These are phyloP conservation scores for Amylostereum areolatum DNA, from an alignment of 1,284 basidiomycete genomes.

Conservation along the genomic window DNA sequence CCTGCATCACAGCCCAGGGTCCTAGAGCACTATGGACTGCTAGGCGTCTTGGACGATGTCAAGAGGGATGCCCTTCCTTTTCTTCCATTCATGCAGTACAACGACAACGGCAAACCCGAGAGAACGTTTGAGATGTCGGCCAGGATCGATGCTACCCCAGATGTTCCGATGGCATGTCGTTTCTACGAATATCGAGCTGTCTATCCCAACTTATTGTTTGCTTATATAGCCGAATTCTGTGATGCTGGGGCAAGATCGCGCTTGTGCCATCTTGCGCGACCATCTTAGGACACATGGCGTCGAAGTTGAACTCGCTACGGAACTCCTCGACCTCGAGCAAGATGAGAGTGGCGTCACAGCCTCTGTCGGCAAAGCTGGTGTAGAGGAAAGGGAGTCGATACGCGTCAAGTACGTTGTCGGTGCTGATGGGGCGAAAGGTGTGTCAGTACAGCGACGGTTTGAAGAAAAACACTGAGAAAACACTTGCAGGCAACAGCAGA, in stretches of 20 bases:
- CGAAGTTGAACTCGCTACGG: slow-evolving; percentile 22
- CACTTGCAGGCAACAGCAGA: background rate
- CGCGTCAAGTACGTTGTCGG: slow-evolving; percentile 25
- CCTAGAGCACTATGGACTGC: slow-evolving; percentile 20
- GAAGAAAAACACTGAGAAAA: background rate
- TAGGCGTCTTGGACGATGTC: slow-evolving; percentile 19
- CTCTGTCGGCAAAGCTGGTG: background rate
- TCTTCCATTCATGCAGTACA: slow-evolving; percentile 12
- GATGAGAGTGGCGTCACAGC: slow-evolving; percentile 2
- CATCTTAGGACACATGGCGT: slow-evolving; percentile 21
- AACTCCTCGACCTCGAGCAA: no score
- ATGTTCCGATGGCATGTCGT: slow-evolving; percentile 15
- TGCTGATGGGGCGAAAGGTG: slow-evolving; percentile 32
- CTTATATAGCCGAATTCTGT: background rate
- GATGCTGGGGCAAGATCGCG: slow-evolving; percentile 21
- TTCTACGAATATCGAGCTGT: background rate
- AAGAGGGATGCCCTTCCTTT: slow-evolving; percentile 3
- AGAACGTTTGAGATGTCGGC: slow-evolving; percentile 1
- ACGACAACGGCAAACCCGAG: background rate
- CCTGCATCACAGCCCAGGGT: slow-evolving; percentile 20
- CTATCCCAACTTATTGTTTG: slow-evolving; percentile 5
- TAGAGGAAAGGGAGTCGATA: slow-evolving; percentile 8
- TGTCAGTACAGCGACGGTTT: background rate
- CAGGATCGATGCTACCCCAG: slow-evolving; percentile 12
- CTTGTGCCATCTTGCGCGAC: slow-evolving; percentile 23